Evolutionary conservation across 495 filamentous ascomycete genomes (phyloP), one percentile per base, ranked within the genome.

Genomic region (Paragyromitra xinjiangensis): DNA sequence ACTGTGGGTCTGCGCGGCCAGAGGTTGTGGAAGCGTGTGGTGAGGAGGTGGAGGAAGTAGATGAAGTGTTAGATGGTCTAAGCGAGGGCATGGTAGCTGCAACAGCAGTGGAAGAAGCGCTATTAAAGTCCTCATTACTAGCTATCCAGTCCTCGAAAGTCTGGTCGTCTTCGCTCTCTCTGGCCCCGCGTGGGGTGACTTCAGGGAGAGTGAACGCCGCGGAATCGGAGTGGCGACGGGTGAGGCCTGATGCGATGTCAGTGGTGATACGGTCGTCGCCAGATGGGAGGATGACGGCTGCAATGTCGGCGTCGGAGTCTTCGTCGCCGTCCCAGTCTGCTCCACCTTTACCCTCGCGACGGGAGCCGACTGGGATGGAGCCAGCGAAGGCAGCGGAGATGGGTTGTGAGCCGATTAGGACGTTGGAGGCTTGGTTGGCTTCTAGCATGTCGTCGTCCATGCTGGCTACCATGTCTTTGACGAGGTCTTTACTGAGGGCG

Each of bases 371-470:
- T 11, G 91, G 89, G 59, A 93, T 90, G 34, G 85, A 86, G 14
- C 91, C 91, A 83, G 84, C 90, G 86, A 86, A 94, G 63, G 86
- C 92, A 83, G 87, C 88, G 71, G 92, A 95, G 66, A 96, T 88
- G 2, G 93, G 93, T 77, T 93, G 92, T 64, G 92, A 88, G 42
- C 92, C 89, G 34, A 89, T 86, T 6, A 96, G 86, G 37, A 96
- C 87, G 77, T 92, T 90, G 48, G 92, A 89, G 16, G 91, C 90
- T 64, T 92, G 91, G 61, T 84, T 87, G 22, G 89, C 90, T 67
- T 91, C 91, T 81, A 93, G 87, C 59, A 90, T 89, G 72, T 94
- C 91, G 68, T 96, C 93, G 76, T 96, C 92, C 81, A 94, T 87
- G 2, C 89, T 90, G 26, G 92, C 91, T 55, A 97, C 87, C 79